Percentiles rank a stretch among this genome's conserved stretches.
Evolutionary conservation across 2,329 filamentous ascomycete species (phyloP).

Genomic region (Colletotrichum noveboracense): DNA sequence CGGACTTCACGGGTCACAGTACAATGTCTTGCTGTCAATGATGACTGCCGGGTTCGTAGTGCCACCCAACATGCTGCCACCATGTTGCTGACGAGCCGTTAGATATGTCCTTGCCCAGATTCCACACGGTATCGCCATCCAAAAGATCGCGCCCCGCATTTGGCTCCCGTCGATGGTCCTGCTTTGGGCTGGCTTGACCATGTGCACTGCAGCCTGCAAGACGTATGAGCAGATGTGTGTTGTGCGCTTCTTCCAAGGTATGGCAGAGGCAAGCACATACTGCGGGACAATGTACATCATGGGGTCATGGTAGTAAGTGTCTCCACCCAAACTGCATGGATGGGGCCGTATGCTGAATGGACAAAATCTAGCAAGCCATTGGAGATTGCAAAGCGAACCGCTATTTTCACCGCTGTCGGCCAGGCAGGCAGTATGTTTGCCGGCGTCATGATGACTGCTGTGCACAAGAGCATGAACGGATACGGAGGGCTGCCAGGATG

Average conservation of each 20-base stretch:
- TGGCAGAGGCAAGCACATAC: constrained; percentile 43
- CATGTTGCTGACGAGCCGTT: not conserved
- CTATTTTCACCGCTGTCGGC: constrained; percentile 66
- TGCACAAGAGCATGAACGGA: constrained; percentile 41
- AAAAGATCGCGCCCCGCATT: constrained; percentile 52
- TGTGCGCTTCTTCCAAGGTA: constrained; percentile 43
- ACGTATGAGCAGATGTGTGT: constrained; percentile 37
- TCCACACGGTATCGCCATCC: constrained; percentile 48
- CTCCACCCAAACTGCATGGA: constrained; percentile 25
- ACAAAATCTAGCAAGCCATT: constrained; percentile 40
- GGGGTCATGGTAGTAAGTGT: constrained; percentile 60
- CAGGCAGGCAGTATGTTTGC: constrained; percentile 65
- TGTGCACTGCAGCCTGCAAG: constrained; percentile 31
- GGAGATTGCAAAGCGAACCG: constrained; percentile 67
- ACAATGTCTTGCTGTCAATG: constrained; percentile 47
- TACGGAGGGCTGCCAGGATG: constrained; percentile 51
- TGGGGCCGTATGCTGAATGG: not conserved
- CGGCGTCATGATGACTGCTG: constrained; percentile 60
- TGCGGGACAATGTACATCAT: constrained; percentile 47
- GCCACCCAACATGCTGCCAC: constrained; percentile 16
- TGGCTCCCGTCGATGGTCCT: constrained; percentile 53
- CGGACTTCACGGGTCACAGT: constrained; percentile 50
- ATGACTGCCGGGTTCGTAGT: constrained; percentile 31
- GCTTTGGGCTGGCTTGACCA: constrained; percentile 53
- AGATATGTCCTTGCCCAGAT: constrained; percentile 40